phyloP scores from a whole-genome alignment of 2,329 filamentous ascomycete genomes.

The Ophiocordyceps robertsii region DNA sequence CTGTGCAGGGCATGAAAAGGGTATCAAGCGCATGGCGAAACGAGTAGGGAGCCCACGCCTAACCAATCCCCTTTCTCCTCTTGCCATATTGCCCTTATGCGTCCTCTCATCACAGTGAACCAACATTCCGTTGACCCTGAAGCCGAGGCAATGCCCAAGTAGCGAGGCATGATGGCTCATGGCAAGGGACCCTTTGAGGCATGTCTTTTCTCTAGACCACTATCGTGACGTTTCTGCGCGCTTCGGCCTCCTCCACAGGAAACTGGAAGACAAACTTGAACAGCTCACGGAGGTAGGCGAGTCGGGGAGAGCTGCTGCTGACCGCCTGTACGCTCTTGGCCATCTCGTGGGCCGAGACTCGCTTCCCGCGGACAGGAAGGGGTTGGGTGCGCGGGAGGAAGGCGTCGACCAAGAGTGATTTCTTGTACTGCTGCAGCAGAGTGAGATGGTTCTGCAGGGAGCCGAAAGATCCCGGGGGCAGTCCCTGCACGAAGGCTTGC shows the following conservation, averaged over 20 bases:
- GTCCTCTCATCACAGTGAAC: no score
- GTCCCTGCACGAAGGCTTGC: conserved; percentile 60
- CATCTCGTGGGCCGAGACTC: conserved; percentile 58
- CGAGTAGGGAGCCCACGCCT: no score
- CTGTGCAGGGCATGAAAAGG: no score
- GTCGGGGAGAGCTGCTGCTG: conserved; percentile 51
- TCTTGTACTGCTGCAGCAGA: conserved; percentile 68
- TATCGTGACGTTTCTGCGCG: conserved; percentile 51
- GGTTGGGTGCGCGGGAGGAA: conserved; percentile 28
- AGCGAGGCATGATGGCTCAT: no score
- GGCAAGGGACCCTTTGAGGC: no score
- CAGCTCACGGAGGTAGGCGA: conserved; percentile 68
- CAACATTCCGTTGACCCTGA: no score
- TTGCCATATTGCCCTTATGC: no score
- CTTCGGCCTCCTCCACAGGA: conserved; percentile 62
- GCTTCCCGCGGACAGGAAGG: conserved; percentile 39
- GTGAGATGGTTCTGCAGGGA: conserved; percentile 54
- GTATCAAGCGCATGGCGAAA: no score
- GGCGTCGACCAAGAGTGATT: conserved; percentile 61
- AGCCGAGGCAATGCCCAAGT: no score
- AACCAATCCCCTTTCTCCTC: no score
- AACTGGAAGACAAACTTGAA: conserved; percentile 80
- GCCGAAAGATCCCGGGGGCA: conserved; percentile 70
- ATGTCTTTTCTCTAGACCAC: conserved; percentile 24
- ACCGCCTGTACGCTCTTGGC: conserved; percentile 70